Evolutionary conservation across 345 rosid genomes (phyloP).

Genomic region (Passiflora organensis): DNA sequence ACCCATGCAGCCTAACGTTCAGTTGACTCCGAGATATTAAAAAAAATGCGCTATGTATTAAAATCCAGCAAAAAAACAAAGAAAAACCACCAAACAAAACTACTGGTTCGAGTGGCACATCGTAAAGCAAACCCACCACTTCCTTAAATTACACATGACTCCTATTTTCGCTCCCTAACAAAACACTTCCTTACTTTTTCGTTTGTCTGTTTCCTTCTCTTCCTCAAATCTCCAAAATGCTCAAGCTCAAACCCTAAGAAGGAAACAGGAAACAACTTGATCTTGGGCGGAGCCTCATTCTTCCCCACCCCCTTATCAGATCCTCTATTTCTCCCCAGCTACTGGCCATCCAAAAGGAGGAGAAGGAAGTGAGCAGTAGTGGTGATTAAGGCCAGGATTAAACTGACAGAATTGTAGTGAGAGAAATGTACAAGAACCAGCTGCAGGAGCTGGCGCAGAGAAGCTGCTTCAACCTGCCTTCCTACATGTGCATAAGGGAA

Average conservation of each 20-base stretch:
- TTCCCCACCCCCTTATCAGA: not conserved
- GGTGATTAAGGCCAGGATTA: not conserved
- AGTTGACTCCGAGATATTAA: constrained; percentile 47
- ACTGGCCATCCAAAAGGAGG: not conserved
- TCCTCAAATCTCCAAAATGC: constrained; percentile 7
- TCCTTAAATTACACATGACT: constrained; percentile 7
- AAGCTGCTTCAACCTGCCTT: constrained; percentile 96
- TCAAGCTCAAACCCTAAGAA: constrained; percentile 35
- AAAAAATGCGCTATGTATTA: constrained; percentile 17
- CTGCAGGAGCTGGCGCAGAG: constrained; percentile 99
- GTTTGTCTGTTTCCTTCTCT: not conserved
- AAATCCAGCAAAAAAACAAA: constrained; percentile 12
- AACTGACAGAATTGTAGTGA: constrained; percentile 44
- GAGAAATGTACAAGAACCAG: constrained; percentile 98
- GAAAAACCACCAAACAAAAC: constrained; percentile 12
- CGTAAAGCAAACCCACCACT: too few relatives aligned
- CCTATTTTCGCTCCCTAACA: not conserved
- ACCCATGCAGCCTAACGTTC: constrained; percentile 75
- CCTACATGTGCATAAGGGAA: constrained; percentile 88
- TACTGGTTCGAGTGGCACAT: too few relatives aligned
- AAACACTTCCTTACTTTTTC: not conserved
- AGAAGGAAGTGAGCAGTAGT: not conserved
- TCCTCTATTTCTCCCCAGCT: constrained; percentile 15
- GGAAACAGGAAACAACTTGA: constrained; percentile 11
- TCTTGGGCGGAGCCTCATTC: constrained; percentile 11